A percentile compares a stretch with the other conserved stretches of the same genome.
These are phyloP conservation scores for Sinapis alba DNA, from an alignment of 441 rosid species.

Conservation along the genomic window DNA sequence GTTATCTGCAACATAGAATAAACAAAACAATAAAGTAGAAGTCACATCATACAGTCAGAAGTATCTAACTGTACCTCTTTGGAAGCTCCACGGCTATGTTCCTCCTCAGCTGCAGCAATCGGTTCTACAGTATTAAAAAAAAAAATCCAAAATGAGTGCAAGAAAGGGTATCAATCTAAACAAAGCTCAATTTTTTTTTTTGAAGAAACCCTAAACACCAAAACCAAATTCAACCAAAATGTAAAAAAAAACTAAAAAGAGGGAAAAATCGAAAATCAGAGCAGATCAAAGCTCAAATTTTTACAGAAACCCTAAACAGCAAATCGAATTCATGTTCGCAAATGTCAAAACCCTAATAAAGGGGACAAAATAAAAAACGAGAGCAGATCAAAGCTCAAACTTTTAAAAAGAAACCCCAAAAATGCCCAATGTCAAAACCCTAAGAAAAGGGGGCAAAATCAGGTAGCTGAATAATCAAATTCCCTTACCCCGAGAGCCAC, in stretches of 20 bases:
- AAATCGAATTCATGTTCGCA: too few relatives aligned
- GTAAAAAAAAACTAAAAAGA: neutral
- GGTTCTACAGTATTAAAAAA: slow-evolving; percentile 44
- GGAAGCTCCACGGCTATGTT: slow-evolving; percentile 63
- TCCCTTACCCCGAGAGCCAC: slow-evolving; percentile 24
- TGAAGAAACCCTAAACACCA: neutral
- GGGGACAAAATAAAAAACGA: neutral
- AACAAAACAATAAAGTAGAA: neutral
- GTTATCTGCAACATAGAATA: slow-evolving; percentile 55
- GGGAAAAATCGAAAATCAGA: neutral
- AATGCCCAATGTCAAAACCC: slow-evolving; percentile 12
- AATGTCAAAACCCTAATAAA: neutral
- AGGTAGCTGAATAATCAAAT: neutral
- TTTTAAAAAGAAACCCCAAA: slow-evolving; percentile 5
- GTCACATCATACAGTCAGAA: neutral
- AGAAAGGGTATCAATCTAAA: neutral
- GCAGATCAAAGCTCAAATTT: too few relatives aligned
- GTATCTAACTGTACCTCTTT: slow-evolving; percentile 54
- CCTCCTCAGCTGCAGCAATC: slow-evolving; percentile 52
- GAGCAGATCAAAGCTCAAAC: neutral
- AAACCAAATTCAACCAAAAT: neutral
- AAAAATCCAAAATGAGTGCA: neutral
- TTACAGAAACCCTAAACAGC: too few relatives aligned
- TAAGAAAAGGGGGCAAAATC: neutral
- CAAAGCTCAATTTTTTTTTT: neutral